Evolutionary conservation across 306 rosid genomes (phyloP).

Genomic region (Lathyrus oleraceus): DNA sequence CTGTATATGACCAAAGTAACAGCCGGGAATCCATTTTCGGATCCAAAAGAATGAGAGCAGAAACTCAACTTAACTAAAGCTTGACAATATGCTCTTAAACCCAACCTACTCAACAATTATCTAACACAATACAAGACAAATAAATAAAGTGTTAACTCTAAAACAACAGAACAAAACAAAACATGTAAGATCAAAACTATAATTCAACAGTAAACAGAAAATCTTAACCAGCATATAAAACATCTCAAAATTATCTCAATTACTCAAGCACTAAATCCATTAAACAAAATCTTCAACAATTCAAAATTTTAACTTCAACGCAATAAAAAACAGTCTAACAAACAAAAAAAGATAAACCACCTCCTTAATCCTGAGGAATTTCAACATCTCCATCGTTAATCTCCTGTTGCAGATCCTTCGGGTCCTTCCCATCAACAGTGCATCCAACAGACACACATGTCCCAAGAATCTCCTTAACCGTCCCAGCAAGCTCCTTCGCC

Average conservation of each 20-base stretch:
- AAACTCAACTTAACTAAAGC: not conserved
- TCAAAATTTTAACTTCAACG: conserved; percentile 32
- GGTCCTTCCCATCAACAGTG: conserved; percentile 74
- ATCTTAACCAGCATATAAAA: conserved; percentile 18
- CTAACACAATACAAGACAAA: not conserved
- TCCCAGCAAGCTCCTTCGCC: conserved; percentile 72
- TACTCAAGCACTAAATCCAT: conserved; percentile 35
- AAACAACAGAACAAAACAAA: not conserved
- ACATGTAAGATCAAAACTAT: not conserved
- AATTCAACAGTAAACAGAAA: not conserved
- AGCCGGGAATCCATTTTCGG: not conserved
- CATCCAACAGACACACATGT: conserved; percentile 87
- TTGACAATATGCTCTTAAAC: not conserved
- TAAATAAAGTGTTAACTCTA: not conserved
- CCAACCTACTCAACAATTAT: not conserved
- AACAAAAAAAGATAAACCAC: not conserved
- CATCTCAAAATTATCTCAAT: conserved; percentile 37
- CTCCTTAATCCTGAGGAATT: conserved; percentile 55
- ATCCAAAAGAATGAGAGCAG: not conserved
- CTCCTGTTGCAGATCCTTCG: conserved; percentile 79
- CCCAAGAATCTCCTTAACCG: conserved; percentile 70
- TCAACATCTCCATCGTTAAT: conserved; percentile 73
- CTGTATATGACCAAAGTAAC: not conserved
- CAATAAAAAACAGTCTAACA: not conserved
- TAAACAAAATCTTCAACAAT: conserved; percentile 24